A percentile compares a stretch with the other conserved stretches of the same genome.
These are phyloP conservation scores for Ceratocystis albifundus DNA, from an alignment of 2,329 filamentous ascomycete species.

Conservation along the genomic window DNA sequence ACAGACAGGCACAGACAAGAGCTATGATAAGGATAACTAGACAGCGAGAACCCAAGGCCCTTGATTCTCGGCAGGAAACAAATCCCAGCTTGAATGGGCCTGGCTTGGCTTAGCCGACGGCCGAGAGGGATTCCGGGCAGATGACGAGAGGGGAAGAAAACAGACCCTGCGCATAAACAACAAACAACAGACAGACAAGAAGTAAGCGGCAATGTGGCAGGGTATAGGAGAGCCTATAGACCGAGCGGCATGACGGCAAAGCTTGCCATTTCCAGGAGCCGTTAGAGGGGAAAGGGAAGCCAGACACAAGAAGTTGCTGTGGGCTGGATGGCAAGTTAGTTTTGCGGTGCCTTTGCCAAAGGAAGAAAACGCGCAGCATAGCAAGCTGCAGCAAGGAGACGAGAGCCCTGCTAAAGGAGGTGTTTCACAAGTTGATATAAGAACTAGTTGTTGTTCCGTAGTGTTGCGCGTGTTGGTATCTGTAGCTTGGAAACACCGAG, in stretches of 20 bases:
- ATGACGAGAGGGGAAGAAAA: background rate
- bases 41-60: too few relatives aligned
- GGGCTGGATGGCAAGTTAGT: too few relatives aligned
- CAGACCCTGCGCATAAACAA: background rate
- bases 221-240: too few relatives aligned
- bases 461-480: background rate
- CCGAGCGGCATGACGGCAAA: too few relatives aligned
- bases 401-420: background rate
- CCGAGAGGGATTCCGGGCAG: constrained; percentile 2
- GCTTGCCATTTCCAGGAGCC: too few relatives aligned
- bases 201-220: too few relatives aligned
- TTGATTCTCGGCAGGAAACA: background rate
- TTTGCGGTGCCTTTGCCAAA: too few relatives aligned
- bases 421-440: background rate
- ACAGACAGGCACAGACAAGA: too few relatives aligned
- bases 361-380: too few relatives aligned
- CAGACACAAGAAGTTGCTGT: too few relatives aligned
- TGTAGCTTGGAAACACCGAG: background rate
- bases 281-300: too few relatives aligned
- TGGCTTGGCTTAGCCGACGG: background rate
- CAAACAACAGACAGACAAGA: background rate
- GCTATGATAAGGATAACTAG: too few relatives aligned
- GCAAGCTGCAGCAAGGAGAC: background rate
- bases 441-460: background rate
- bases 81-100: background rate